Base-by-base conservation (phyloP, 179 eudicot species). In the Silene coronaria region DNA sequence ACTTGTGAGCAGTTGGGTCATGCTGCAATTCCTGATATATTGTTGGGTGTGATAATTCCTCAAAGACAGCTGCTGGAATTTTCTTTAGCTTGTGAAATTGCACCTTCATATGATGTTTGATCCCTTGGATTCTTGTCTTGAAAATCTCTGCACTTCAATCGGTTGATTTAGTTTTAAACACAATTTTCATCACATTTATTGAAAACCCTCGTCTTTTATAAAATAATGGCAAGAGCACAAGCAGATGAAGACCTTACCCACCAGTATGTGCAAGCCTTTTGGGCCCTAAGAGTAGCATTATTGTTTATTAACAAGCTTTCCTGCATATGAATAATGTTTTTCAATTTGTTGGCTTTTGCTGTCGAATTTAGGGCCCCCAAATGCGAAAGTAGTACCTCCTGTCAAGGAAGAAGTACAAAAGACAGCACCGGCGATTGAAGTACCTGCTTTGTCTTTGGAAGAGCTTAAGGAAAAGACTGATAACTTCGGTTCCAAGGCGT, bases 401-500 rank as follows among this genome's bases (percentile, higher is more conserved):
- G 82, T 65, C 23, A 87, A 84, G 82, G 70, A 81, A 75, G 91
- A 85, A 53, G 86, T 34, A 67, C 87, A 80, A 67, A 88, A 85
- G 71, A 53, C 85, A 51, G 69, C 81, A 14, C 89, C 85, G 53
- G 53, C 81, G n/a, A 85, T 88, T 78, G 86, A 85, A 78, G 88
- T 82, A 64, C 85, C 88, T 53, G 80, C 78, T 28, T 73, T 88
- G 67, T 80, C 87, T 34, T 67, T 88, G 79, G 91, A 83, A 2
- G 91, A 88, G 78, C 82, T 87, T 53, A 74, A 83, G 74, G 87
- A 84, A 65, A 85, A 85, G 75, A 87, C 88, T 51, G 86, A 84
- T 38, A 80, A 82, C 72, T 87, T 87, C 79, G 90, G 90, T 19
- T 87, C 90, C 32, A 82, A 86, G 79, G 83, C 89, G 13, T 80